phyloP scores from a whole-genome alignment of 2,329 filamentous ascomycete genomes.

The Colletotrichum melonis region DNA sequence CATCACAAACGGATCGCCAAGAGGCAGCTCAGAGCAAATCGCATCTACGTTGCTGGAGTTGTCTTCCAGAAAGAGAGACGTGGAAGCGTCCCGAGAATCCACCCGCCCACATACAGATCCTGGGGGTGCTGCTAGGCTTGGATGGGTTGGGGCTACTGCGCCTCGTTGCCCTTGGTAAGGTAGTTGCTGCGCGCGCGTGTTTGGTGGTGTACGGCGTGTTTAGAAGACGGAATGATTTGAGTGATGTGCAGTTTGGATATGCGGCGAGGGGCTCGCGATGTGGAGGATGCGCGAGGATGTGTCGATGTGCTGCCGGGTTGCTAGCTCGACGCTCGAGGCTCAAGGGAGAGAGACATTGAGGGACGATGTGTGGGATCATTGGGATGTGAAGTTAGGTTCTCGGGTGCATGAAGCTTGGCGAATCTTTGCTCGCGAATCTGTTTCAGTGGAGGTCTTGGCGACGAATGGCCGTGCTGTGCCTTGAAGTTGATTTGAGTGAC shows the following conservation, averaged over 20 bases:
- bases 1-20: constrained; percentile 20
- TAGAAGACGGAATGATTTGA: constrained; percentile 8
- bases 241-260: constrained; percentile 5
- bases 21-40: constrained; percentile 24
- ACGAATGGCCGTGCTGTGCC: constrained; percentile 29
- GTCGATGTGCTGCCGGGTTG: constrained; percentile 1
- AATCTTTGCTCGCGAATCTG: constrained; percentile 30
- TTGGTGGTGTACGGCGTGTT: neutral
- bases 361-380: neutral
- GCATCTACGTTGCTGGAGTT: constrained; percentile 22
- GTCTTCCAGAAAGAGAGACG: constrained; percentile 7
- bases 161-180: neutral
- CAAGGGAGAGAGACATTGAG: neutral
- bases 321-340: constrained; percentile 9
- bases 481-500: constrained; percentile 13
- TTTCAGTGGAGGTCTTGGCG: constrained; percentile 32
- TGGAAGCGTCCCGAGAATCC: constrained; percentile 16
- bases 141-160: constrained; percentile 2
- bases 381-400: constrained; percentile 16
- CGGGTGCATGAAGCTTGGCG: constrained; percentile 34
- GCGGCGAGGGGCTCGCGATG: constrained; percentile 7
- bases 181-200: neutral
- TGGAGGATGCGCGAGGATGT: neutral
- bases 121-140: neutral
- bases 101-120: neutral